These are phyloP conservation scores for Leccinum disarticulatum DNA, from an alignment of 768 basidiomycete genomes.

Conservation along the genomic window DNA sequence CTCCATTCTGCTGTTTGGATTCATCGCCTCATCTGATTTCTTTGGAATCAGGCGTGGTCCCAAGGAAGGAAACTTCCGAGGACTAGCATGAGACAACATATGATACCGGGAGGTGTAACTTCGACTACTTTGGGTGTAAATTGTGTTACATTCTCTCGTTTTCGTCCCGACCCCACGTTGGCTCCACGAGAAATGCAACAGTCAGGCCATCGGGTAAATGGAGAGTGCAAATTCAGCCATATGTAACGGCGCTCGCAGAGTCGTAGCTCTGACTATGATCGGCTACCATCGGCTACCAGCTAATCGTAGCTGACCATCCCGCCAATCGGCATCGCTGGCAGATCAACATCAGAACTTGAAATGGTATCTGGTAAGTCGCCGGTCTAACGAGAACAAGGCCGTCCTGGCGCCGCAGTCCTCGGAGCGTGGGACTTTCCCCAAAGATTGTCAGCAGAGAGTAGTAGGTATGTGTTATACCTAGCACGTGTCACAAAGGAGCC, in stretches of 20 bases:
- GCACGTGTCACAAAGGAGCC: too few relatives aligned
- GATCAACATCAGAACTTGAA: not conserved
- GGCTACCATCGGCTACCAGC: not conserved
- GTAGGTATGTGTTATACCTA: not conserved
- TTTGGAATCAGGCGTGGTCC: not conserved
- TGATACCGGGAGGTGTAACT: too few relatives aligned
- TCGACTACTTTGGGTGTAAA: too few relatives aligned
- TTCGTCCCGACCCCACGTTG: not conserved
- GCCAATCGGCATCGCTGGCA: not conserved
- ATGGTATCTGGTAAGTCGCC: not conserved
- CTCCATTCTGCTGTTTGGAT: too few relatives aligned
- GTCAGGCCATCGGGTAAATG: too few relatives aligned
- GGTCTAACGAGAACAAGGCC: slow-evolving; percentile 65
- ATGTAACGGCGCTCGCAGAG: too few relatives aligned
- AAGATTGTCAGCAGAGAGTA: slow-evolving; percentile 91
- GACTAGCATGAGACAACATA: not conserved
- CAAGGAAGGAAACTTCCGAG: not conserved
- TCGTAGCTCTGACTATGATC: not conserved
- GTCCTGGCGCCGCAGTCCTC: slow-evolving; percentile 65
- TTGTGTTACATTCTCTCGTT: not conserved
- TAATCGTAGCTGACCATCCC: not conserved
- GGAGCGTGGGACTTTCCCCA: slow-evolving; percentile 83
- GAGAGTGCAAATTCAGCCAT: too few relatives aligned
- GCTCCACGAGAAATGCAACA: too few relatives aligned
- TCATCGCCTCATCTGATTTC: not conserved